Percentiles rank a stretch among this genome's conserved stretches.
phyloP scores from a whole-genome alignment of 2,329 filamentous ascomycete species.

The Ustulina deusta region DNA sequence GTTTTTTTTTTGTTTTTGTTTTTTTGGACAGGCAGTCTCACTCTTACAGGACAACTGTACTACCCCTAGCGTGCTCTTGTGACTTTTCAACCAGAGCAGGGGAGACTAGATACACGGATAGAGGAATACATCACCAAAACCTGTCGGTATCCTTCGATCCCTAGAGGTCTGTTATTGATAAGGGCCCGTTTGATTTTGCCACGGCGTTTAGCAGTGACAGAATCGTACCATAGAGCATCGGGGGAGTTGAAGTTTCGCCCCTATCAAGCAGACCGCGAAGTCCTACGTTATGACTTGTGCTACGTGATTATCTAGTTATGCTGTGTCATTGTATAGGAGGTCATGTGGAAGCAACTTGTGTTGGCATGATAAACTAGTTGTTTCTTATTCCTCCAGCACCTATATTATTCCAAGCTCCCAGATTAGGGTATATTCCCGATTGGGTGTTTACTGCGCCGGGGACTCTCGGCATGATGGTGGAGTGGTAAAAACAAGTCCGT shows the following conservation, averaged over 20 bases:
- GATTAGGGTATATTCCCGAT: no score
- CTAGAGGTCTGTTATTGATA: not conserved
- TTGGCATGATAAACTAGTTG: not conserved
- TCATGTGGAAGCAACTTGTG: not conserved
- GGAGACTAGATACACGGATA: not conserved
- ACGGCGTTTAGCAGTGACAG: not conserved
- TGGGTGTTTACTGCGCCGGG: not conserved
- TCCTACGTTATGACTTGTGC: not conserved
- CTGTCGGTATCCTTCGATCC: not conserved
- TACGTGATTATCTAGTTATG: not conserved
- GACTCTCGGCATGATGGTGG: not conserved
- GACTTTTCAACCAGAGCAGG: not conserved
- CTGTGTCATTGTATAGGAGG: not conserved
- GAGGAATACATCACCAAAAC: not conserved
- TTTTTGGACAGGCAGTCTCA: no score
- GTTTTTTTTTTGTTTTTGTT: no score
- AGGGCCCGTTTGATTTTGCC: not conserved
- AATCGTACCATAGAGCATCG: not conserved
- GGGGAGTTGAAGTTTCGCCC: not conserved
- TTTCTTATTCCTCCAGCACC: not conserved
- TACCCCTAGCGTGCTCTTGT: not conserved
- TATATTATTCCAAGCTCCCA: no score
- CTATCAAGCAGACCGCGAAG: not conserved
- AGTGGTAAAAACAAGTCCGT: not conserved
- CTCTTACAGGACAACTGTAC: not conserved